Evolutionary conservation across 1,284 basidiomycete genomes (phyloP).

Genomic region (Ustilago trichophora): DNA sequence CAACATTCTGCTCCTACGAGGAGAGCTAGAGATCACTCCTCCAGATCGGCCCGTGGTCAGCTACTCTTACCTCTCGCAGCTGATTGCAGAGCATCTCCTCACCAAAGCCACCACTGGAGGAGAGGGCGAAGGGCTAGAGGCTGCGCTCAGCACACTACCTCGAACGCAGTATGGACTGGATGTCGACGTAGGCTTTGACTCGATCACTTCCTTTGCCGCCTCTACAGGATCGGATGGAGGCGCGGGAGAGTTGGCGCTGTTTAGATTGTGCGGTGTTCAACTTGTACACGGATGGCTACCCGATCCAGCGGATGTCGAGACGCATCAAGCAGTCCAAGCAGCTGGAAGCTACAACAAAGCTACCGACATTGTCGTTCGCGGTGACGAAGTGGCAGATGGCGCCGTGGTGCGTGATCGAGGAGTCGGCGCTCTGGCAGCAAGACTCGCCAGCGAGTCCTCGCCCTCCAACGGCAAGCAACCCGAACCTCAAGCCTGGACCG

Average conservation of each 20-base stretch:
- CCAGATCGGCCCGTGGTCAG: constrained; percentile 75
- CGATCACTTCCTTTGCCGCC: constrained; percentile 45
- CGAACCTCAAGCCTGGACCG: constrained; percentile 21
- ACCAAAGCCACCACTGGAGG: constrained; percentile 59
- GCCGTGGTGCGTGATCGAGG: constrained; percentile 50
- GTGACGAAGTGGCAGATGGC: constrained; percentile 77
- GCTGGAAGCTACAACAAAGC: constrained; percentile 70
- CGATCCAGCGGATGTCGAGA: constrained; percentile 76
- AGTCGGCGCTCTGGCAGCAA: constrained; percentile 66
- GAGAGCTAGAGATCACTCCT: constrained; percentile 68
- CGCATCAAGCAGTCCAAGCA: constrained; percentile 71
- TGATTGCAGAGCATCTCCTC: constrained; percentile 84
- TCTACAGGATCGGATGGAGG: constrained; percentile 66
- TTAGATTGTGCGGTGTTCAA: constrained; percentile 80
- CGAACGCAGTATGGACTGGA: constrained; percentile 75
- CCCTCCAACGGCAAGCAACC: constrained; percentile 70
- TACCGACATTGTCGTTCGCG: constrained; percentile 77
- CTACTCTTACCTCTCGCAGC: constrained; percentile 81
- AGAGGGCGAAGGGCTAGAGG: constrained; percentile 72
- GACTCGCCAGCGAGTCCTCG: constrained; percentile 72
- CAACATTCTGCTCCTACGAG: constrained; percentile 59
- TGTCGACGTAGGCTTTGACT: constrained; percentile 53
- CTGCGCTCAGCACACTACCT: constrained; percentile 82
- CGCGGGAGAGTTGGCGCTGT: constrained; percentile 79
- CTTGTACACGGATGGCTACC: constrained; percentile 93